Percentiles rank a stretch among this genome's conserved stretches.
These are phyloP conservation scores for Wakefieldia striispora DNA, from an alignment of 768 basidiomycete genomes.

Conservation along the genomic window DNA sequence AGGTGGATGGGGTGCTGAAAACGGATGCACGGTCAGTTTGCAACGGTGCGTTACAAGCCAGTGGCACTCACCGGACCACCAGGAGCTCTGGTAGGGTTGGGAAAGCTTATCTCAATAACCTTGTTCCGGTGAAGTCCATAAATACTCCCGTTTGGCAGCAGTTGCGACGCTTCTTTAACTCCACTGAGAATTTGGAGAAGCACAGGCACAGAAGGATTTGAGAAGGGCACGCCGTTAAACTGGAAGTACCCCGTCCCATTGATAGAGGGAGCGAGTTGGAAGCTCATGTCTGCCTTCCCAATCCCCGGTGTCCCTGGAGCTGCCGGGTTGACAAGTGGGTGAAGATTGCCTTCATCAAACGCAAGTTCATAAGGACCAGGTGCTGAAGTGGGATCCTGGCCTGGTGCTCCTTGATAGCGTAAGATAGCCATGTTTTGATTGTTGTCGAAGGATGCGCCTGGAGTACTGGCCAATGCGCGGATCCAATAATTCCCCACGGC, in stretches of 20 bases:
- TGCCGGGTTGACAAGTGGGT: constrained; percentile 29
- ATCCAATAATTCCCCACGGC: constrained; percentile 56
- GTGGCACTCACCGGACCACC: constrained; percentile 30
- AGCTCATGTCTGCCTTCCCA: constrained; percentile 41
- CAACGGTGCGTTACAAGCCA: not conserved
- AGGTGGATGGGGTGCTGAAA: constrained; percentile 39
- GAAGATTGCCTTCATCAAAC: constrained; percentile 40
- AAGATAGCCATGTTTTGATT: constrained; percentile 51
- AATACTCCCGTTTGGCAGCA: constrained; percentile 49
- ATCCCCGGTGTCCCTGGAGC: constrained; percentile 38
- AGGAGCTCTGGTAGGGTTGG: constrained; percentile 26
- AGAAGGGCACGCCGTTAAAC: constrained; percentile 29
- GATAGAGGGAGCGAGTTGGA: constrained; percentile 24
- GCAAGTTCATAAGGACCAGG: constrained; percentile 26
- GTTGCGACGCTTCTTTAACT: constrained; percentile 39
- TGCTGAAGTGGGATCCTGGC: constrained; percentile 41
- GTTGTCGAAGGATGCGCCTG: constrained; percentile 25
- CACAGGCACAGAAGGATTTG: constrained; percentile 45
- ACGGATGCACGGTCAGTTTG: not conserved
- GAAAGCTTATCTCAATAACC: constrained; percentile 48
- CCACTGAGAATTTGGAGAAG: constrained; percentile 62
- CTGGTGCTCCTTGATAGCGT: constrained; percentile 45
- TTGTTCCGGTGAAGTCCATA: constrained; percentile 42
- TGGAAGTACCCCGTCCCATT: constrained; percentile 1
- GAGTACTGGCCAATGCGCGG: constrained; percentile 37